phyloP scores from a whole-genome alignment of 345 rosid species.

The Gossypium arboreum region DNA sequence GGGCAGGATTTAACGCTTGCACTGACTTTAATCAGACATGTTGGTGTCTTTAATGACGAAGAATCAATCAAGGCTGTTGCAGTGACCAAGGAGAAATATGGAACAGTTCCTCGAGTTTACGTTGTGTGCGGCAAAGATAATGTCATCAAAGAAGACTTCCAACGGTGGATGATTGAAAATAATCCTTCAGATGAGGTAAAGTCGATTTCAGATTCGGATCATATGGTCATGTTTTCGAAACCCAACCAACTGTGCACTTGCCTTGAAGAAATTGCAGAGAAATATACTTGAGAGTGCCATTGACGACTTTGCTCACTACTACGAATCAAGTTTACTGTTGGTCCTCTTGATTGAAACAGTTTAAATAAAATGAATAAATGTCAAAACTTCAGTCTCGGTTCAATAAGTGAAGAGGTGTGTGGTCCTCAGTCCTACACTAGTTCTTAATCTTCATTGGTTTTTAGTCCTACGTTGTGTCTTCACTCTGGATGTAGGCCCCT shows the following conservation, averaged over 20 bases:
- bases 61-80: not conserved
- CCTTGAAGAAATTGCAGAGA: conserved; percentile 28
- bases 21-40: conserved; percentile 23
- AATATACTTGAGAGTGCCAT: not conserved
- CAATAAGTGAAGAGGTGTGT: conserved; percentile 35
- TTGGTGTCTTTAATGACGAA: not conserved
- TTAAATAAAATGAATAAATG: not conserved
- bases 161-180: conserved; percentile 36
- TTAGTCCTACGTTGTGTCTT: too few relatives aligned
- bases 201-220: conserved; percentile 35
- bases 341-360: not conserved
- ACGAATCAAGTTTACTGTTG: not conserved
- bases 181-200: conserved; percentile 29
- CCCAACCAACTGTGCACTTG: conserved; percentile 24
- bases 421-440: too few relatives aligned
- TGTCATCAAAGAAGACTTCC: not conserved
- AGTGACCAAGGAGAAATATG: conserved; percentile 27
- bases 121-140: conserved; percentile 31
- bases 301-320: too few relatives aligned
- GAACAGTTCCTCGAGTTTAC: conserved; percentile 28
- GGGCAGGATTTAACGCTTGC: conserved; percentile 35
- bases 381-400: not conserved
- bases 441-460: too few relatives aligned
- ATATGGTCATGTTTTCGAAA: conserved; percentile 41
- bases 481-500: too few relatives aligned